Base-by-base conservation (phyloP, 2,329 filamentous ascomycete species). In the Acrodontium crateriforme region DNA sequence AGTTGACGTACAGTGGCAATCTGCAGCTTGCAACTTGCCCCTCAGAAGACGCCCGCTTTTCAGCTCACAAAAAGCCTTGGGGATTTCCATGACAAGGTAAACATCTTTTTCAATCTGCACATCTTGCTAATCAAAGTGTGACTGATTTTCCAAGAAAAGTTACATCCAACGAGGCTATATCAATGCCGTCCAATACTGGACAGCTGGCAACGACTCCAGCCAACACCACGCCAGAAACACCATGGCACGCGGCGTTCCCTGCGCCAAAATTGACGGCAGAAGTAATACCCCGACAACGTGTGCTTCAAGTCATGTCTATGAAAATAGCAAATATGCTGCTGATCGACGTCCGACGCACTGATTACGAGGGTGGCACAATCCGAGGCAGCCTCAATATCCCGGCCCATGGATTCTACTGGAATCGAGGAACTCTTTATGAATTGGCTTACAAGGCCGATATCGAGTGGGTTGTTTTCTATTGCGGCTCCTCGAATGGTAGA, bases 331-430 rank as follows among this genome's bases (percentile, higher is more conserved):
- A 38, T 20, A 41, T 60, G 28, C 54, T 62, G 21, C 42, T 60
- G 27, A 46, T 62, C 9, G 59, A 63, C 36, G 54, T 62, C 17
- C 55, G 60, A 13, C 49, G 59, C 20, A 62, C 52, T n/a, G 60
- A 63, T 41, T 63, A 59, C 35, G 55, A 59, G 29, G 60, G 60
- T 18, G 60, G 59, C 9, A 43, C 49, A 4, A 59, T 63, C 25
- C 46, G 50, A 14, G 58, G 58, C n/a, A 59, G 54, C 37, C 40
- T 63, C 17, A 63, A 63, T 33, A 46, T 63, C 21, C 60, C 60
- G n/a, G 60, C 60, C 0, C 58, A 63, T 27, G 54, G 52, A 21
- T 62, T 63, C 45, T 61, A 55, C 42, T 48, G 54, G 52, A 62
- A 62, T 36, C 43, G 54, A 22, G 56, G 46, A 2, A 53, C 54